A percentile compares a stretch with the other conserved stretches of the same genome.
Evolutionary conservation across 1,284 basidiomycete genomes (phyloP).

Genomic region (Ustilago loliicola): DNA sequence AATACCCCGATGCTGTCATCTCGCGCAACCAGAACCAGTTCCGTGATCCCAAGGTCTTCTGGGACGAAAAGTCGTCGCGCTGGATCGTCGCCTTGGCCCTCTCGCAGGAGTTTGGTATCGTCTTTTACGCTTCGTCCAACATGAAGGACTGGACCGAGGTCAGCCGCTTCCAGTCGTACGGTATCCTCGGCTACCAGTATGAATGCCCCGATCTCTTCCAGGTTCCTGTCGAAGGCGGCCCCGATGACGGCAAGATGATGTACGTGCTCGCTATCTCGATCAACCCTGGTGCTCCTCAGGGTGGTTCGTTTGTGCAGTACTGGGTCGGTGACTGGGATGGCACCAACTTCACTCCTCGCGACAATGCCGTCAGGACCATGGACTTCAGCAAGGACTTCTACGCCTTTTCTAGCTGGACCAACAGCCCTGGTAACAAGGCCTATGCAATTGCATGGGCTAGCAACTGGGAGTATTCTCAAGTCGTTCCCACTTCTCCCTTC

Average conservation of each 20-base stretch:
- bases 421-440: conserved; percentile 56
- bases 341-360: conserved; percentile 70
- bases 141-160: conserved; percentile 71
- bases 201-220: conserved; percentile 70
- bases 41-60: conserved; percentile 72
- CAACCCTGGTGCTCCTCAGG: conserved; percentile 66
- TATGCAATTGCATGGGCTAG: conserved; percentile 71
- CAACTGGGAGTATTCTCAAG: conserved; percentile 72
- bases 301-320: conserved; percentile 71
- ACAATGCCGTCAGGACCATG: conserved; percentile 64
- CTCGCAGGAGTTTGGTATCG: conserved; percentile 69
- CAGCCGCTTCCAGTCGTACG: conserved; percentile 68
- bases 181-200: conserved; percentile 70
- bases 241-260: conserved; percentile 57
- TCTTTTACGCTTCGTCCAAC: conserved; percentile 71
- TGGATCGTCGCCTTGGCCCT: conserved; percentile 72
- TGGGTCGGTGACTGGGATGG: conserved; percentile 72
- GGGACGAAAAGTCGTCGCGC: conserved; percentile 64
- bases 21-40: conserved; percentile 69
- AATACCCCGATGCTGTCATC: conserved; percentile 70
- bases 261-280: conserved; percentile 60
- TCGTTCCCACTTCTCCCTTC: conserved; percentile 71
- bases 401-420: conserved; percentile 71
- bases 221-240: conserved; percentile 67
- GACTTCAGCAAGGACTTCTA: conserved; percentile 73